Evolutionary conservation across 2,329 filamentous ascomycete genomes (phyloP), one percentile per base, ranked within the genome.

Genomic region (Talaromyces marneffei): DNA sequence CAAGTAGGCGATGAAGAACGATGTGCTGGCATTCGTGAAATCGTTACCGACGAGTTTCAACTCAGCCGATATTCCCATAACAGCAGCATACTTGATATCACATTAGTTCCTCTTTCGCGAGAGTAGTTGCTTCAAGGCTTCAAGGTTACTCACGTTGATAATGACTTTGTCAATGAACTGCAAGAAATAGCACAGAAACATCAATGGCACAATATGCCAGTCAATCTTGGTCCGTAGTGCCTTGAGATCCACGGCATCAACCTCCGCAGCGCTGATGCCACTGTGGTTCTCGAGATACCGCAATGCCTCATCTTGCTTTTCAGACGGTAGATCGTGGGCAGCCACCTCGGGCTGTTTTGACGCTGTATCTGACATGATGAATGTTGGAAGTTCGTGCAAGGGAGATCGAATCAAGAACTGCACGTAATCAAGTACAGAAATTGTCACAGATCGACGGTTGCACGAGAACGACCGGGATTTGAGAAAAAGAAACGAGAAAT

Each of bases 131-230:
- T 33, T 33, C 18, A 48, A 48, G 20, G n/a, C 4, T 7, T 37
- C 33, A 20, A 20, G n/a, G 12, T 3, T 39, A 62, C 61, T 44
- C 37, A 85, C 83, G 66, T 87, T 87, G 48, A 87, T 78, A 29
- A 84, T 79, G 63, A 86, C 82, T 72, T 87, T 87, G 75, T 87
- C 85, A 48, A 87, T 75, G 65, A 86, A 86, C 67, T 87, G 84
- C 74, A 86, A 78, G n/a, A 81, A 81, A 67, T 87, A 87, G 67
- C 80, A 83, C 48, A 78, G 72, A 63, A 86, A 86, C 82, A 87
- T 85, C 58, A 87, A 75, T 0, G 85, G 85, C 35, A 87, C 77
- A 58, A 87, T 83, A 54, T 77, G 80, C 74, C 76, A 82, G 67
- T 87, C 84, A 54, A 87, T 80, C 71, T 81, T 85, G 63, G 80